phyloP scores from a whole-genome alignment of 495 filamentous ascomycete species.

The Talaromyces adpressus region DNA sequence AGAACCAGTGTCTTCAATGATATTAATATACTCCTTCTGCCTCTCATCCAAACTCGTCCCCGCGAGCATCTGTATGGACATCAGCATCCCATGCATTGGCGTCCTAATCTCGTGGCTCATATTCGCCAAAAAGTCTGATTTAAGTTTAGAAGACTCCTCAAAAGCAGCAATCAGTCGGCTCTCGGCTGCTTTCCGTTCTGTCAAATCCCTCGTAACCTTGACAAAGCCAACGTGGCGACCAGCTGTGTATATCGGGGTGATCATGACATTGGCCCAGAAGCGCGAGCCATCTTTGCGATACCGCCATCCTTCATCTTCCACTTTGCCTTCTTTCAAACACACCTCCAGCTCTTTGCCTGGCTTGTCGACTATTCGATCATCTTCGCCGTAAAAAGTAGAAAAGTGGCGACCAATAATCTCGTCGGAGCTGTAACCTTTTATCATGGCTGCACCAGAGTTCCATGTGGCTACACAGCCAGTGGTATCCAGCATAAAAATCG shows the following conservation, averaged over 20 bases:
- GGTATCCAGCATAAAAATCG: constrained; percentile 60
- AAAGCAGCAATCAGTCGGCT: constrained; percentile 51
- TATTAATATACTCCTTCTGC: constrained; percentile 67
- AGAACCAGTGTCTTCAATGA: constrained; percentile 74
- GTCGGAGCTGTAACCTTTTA: constrained; percentile 50
- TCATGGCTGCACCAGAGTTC: constrained; percentile 52
- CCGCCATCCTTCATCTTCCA: constrained; percentile 62
- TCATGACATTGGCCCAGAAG: constrained; percentile 64
- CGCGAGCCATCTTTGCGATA: constrained; percentile 54
- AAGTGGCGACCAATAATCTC: constrained; percentile 61
- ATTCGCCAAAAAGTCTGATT: constrained; percentile 64
- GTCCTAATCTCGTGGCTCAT: constrained; percentile 92
- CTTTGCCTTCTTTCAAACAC: constrained; percentile 51
- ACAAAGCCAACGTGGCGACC: constrained; percentile 55
- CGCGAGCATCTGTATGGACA: constrained; percentile 63
- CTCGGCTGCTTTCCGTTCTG: constrained; percentile 54
- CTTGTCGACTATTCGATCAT: constrained; percentile 46
- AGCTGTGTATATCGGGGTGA: constrained; percentile 52
- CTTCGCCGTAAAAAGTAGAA: constrained; percentile 52
- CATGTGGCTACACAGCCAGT: constrained; percentile 52
- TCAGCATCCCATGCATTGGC: constrained; percentile 68
- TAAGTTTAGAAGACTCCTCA: constrained; percentile 58
- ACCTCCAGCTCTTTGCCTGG: constrained; percentile 48
- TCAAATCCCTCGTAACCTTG: constrained; percentile 60
- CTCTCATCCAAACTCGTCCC: constrained; percentile 60